Evolutionary conservation across 2,329 filamentous ascomycete genomes (phyloP).

Genomic region (Aspergillus sp.): DNA sequence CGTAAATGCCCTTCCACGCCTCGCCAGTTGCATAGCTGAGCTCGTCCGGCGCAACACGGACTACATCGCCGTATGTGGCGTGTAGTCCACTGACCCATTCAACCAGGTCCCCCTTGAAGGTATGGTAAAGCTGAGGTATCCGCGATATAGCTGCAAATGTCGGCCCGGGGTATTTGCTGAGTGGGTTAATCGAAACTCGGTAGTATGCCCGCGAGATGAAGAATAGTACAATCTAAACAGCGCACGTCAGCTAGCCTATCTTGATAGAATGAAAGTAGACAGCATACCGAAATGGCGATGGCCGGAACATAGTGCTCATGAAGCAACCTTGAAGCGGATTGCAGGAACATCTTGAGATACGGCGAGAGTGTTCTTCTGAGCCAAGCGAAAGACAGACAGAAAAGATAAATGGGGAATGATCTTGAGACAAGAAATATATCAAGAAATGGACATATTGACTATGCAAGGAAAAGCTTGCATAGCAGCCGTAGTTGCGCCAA

Average conservation of each 20-base stretch:
- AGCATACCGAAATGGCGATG: background rate
- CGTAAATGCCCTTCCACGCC: conserved; percentile 40
- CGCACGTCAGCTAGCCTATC: background rate
- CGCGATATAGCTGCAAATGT: conserved; percentile 6
- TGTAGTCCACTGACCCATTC: conserved; percentile 24
- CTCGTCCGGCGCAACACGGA: conserved; percentile 42
- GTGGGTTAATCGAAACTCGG: conserved; percentile 10
- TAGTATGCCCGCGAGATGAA: conserved; percentile 1
- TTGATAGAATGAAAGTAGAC: background rate
- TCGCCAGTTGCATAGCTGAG: conserved; percentile 33
- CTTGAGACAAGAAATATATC: background rate
- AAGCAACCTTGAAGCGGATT: background rate
- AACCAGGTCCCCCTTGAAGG: conserved; percentile 3
- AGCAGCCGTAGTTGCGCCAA: too few relatives aligned
- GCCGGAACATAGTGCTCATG: background rate
- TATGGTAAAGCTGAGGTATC: conserved; percentile 5
- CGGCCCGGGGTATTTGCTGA: conserved; percentile 10
- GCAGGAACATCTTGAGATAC: background rate
- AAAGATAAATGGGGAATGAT: background rate
- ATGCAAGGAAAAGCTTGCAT: too few relatives aligned
- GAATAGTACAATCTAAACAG: background rate
- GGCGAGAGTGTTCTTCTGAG: background rate
- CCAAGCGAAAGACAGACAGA: background rate
- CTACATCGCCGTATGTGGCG: conserved; percentile 30
- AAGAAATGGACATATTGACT: background rate